Evolutionary conservation across 2,329 filamentous ascomycete genomes (phyloP).

Genomic region (Atkinsonella hypoxylon): DNA sequence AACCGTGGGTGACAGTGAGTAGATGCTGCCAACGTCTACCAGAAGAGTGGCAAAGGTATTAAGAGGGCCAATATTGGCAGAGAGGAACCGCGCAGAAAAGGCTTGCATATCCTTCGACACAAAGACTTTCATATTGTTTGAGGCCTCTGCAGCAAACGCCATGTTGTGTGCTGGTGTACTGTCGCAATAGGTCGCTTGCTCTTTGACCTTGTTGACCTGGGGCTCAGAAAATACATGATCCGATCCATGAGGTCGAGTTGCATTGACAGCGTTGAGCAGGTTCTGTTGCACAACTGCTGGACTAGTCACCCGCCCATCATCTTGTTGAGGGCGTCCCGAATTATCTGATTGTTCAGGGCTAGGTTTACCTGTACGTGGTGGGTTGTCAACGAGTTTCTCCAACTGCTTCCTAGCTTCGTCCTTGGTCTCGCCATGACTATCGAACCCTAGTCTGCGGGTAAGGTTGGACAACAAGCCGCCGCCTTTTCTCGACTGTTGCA

Average conservation of each 20-base stretch:
- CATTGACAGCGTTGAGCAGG: slow-evolving; percentile 64
- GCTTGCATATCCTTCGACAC: slow-evolving; percentile 42
- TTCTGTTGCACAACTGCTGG: slow-evolving; percentile 54
- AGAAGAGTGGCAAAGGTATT: slow-evolving; percentile 60
- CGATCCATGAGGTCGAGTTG: slow-evolving; percentile 67
- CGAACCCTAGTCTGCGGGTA: slow-evolving; percentile 56
- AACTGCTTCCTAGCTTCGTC: slow-evolving; percentile 29
- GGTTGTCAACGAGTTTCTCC: slow-evolving; percentile 30
- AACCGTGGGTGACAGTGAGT: slow-evolving; percentile 53
- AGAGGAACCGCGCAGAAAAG: slow-evolving; percentile 43
- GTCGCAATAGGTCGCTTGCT: slow-evolving; percentile 81
- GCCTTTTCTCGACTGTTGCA: slow-evolving; percentile 27
- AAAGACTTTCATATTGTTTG: slow-evolving; percentile 64
- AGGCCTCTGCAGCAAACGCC: slow-evolving; percentile 54
- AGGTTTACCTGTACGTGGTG: slow-evolving; percentile 10
- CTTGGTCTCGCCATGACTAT: slow-evolving; percentile 30
- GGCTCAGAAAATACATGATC: slow-evolving; percentile 62
- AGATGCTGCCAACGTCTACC: slow-evolving; percentile 57
- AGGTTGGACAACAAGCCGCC: slow-evolving; percentile 58
- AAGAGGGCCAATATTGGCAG: slow-evolving; percentile 47
- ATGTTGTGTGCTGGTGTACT: slow-evolving; percentile 63
- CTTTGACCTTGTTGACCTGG: slow-evolving; percentile 59
- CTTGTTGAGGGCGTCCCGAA: slow-evolving; percentile 15
- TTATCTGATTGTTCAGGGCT: not conserved
- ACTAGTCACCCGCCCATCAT: slow-evolving; percentile 44